Evolutionary conservation across 257 asterid genomes (phyloP).

Genomic region (Solanum bulbocastanum): DNA sequence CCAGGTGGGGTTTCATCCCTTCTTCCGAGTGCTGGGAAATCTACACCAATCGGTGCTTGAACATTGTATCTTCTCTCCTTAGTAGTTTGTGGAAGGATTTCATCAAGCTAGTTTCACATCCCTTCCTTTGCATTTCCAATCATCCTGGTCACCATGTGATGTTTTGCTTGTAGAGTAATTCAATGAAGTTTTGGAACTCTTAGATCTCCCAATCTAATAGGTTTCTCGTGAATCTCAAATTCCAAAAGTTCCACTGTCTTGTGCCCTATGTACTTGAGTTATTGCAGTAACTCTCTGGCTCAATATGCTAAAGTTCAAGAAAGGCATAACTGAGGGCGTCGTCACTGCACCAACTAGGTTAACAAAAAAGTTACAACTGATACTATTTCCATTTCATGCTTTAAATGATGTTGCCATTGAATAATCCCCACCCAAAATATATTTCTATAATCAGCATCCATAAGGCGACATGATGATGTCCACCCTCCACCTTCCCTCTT

Average conservation of each 20-base stretch:
- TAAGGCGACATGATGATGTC: background rate
- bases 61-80: background rate
- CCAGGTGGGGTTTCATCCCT: background rate
- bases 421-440: background rate
- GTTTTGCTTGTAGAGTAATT: background rate
- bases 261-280: background rate
- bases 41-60: background rate
- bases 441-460: background rate
- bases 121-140: background rate
- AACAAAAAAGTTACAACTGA: background rate
- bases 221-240: background rate
- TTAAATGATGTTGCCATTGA: background rate
- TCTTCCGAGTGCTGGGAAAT: background rate
- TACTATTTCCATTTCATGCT: background rate
- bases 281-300: background rate
- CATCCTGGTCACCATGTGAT: background rate
- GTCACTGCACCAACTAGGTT: background rate
- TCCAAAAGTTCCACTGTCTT: background rate
- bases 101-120: background rate
- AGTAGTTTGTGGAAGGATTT: background rate
- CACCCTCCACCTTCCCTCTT: background rate
- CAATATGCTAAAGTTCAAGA: background rate
- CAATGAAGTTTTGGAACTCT: background rate
- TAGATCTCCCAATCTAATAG: background rate
- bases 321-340: background rate